Percentiles rank a stretch among this genome's conserved stretches.
Conservation (phyloP, 73 alveolate genomes). For the Symbiodinium natans region DNA sequence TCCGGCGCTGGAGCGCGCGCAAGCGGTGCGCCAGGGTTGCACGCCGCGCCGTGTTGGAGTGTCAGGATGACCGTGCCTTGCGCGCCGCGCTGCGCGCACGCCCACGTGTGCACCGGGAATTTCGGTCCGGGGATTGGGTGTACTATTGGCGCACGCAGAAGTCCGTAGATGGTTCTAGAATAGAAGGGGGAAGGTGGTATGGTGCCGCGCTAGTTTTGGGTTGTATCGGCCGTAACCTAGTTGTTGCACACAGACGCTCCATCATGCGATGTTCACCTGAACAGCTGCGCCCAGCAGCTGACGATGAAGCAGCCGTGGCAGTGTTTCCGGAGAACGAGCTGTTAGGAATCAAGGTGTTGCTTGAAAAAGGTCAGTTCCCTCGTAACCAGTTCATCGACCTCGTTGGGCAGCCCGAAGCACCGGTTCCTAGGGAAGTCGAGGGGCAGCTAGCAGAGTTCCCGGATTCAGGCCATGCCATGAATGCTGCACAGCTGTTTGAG, state of each 20-base stretch:
- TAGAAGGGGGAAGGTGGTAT: conserved; percentile 29
- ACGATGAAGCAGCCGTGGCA: not conserved
- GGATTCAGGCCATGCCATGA: not conserved
- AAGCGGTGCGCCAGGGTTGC: not conserved
- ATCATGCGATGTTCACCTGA: conserved; percentile 22
- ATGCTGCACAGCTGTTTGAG: not conserved
- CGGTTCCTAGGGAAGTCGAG: not conserved
- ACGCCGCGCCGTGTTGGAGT: not conserved
- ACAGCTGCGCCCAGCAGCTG: not conserved
- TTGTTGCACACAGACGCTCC: not conserved
- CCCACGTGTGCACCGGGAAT: conserved; percentile 29
- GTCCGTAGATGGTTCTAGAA: not conserved
- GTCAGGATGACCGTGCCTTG: not conserved
- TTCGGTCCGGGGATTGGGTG: conserved; percentile 18
- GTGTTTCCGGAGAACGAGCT: not conserved
- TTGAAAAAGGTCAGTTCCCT: conserved; percentile 38
- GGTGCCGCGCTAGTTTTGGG: conserved; percentile 32
- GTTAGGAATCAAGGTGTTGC: not conserved
- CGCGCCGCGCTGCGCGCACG: not conserved
- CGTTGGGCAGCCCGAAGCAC: not conserved
- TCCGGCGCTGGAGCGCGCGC: not conserved
- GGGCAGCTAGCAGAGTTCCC: not conserved
- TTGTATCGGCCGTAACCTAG: not conserved
- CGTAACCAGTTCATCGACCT: conserved; percentile 32
- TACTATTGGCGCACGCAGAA: conserved; percentile 43